These are phyloP conservation scores for Epichloe gansuensis DNA, from an alignment of 2,329 filamentous ascomycete genomes.

Conservation along the genomic window DNA sequence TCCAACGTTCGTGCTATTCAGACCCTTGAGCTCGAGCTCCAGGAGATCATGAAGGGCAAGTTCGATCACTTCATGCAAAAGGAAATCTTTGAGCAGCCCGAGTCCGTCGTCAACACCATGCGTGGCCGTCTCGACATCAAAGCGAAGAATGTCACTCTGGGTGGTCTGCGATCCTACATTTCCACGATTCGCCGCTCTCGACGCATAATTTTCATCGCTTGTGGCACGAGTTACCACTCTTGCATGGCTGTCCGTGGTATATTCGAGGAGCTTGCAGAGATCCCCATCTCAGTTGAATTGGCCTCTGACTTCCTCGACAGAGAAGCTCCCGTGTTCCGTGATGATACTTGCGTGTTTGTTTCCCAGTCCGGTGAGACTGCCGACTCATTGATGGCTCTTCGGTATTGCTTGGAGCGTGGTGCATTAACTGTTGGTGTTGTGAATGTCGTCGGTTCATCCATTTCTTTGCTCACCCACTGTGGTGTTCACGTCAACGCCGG, in stretches of 20 bases:
- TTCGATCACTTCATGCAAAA: slow-evolving; percentile 99
- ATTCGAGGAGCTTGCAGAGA: slow-evolving; percentile 96
- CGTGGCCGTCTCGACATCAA: slow-evolving; percentile 88
- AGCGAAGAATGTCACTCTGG: slow-evolving; percentile 91
- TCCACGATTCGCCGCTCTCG: slow-evolving; percentile 91
- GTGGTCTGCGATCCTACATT: slow-evolving; percentile 93
- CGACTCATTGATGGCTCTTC: slow-evolving; percentile 90
- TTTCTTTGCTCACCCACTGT: slow-evolving; percentile 96
- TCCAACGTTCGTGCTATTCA: slow-evolving; percentile 97
- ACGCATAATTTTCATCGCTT: slow-evolving; percentile 97
- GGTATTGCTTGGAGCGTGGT: slow-evolving; percentile 95
- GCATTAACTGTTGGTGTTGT: slow-evolving; percentile 96
- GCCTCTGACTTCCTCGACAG: slow-evolving; percentile 97
- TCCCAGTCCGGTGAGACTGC: slow-evolving; percentile 98
- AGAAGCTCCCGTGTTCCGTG: slow-evolving; percentile 94
- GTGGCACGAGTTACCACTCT: slow-evolving; percentile 95
- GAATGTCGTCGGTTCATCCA: slow-evolving; percentile 96
- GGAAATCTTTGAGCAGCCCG: slow-evolving; percentile 99
- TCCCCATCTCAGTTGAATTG: slow-evolving; percentile 91
- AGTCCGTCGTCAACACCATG: slow-evolving; percentile 99
- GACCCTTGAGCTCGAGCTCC: slow-evolving; percentile 95
- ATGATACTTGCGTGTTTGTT: slow-evolving; percentile 97
- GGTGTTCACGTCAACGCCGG: slow-evolving; percentile 99
- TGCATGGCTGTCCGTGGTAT: slow-evolving; percentile 98
- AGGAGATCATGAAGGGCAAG: slow-evolving; percentile 99